Base-by-base conservation (phyloP, 1,284 basidiomycete genomes). In the Ustilago bromivora region DNA sequence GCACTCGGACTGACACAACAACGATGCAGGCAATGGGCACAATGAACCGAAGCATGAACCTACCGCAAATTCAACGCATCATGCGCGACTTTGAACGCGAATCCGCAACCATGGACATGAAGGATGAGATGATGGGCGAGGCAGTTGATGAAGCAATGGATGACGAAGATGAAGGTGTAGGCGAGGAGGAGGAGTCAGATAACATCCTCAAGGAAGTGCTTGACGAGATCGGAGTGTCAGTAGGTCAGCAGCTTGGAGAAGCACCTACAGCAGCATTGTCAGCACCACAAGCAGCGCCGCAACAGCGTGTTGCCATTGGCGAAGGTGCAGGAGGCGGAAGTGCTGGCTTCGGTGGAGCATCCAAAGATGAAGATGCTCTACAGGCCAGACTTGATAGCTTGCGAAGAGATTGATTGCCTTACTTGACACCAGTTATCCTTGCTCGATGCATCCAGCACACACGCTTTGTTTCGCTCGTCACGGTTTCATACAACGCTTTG, bases 51-150 rank as follows among this genome's bases (percentile, higher is more conserved):
- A 93, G 93, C 41, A 90, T 99, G 81, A 99, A 99, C 87, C 90
- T 99, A 12, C 96, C 97, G 9, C 90, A 91, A 79, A 98, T 99
- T 72, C 94, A 96, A 86, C 91, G 91, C 61, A 98, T 99, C 85
- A 95, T 99, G 93, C 93, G 92, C 81, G 96, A 99, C 57, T 99
- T 99, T 81, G 96, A 99, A 88, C 93, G 92, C 83, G 97, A 99
- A 88, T 96, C 92, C 76, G 92, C 93, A 11, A 94, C 93, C 86
- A 99, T 99, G 97, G 96, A 99, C 87, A 99, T 99, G 97, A 99
- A 98, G 88, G 97, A 98, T 88, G 96, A 98, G 87, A 97, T 99
- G 93, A 99, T 99, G 96, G 94, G 93, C 43, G 97, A 99, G 73
- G 93, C 96, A 1, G 93, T 99, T 10, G 97, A 99, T 87, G 96